Percentiles rank a stretch among this genome's conserved stretches.
Conservation (phyloP, 345 rosid species). For the Euphorbia pulcherrima region DNA sequence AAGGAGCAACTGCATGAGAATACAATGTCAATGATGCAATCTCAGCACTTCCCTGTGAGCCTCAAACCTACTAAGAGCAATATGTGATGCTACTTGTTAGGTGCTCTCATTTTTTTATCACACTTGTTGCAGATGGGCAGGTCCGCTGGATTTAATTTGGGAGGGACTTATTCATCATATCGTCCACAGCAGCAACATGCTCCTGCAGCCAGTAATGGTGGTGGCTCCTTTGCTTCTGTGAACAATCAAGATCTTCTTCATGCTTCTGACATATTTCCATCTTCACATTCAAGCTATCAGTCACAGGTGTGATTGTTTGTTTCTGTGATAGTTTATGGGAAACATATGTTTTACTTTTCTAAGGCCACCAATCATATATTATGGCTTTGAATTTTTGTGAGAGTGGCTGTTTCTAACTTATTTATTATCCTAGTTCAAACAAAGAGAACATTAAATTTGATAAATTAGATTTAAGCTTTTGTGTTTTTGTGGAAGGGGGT, state of each 20-base stretch:
- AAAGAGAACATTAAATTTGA: not conserved
- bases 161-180: constrained; percentile 78
- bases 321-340: constrained; percentile 21
- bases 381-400: not conserved
- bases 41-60: constrained; percentile 94
- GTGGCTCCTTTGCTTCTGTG: constrained; percentile 55
- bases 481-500: not conserved
- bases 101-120: constrained; percentile 12
- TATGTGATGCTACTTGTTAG: not conserved
- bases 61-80: constrained; percentile 7
- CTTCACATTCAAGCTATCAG: constrained; percentile 72
- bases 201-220: constrained; percentile 67
- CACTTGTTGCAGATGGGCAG: constrained; percentile 67
- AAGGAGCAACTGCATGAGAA: constrained; percentile 95
- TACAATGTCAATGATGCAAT: constrained; percentile 92
- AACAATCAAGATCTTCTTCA: constrained; percentile 74
- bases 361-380: constrained; percentile 5
- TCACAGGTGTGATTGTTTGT: constrained; percentile 64
- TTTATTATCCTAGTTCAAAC: not conserved
- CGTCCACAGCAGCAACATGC: constrained; percentile 84
- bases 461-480: not conserved
- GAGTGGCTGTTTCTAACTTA: not conserved
- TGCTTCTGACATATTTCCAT: constrained; percentile 74
- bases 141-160: constrained; percentile 84
- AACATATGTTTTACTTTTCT: constrained; percentile 13